Evolutionary conservation across 257 asterid species (phyloP).

Genomic region (Rhazya stricta): DNA sequence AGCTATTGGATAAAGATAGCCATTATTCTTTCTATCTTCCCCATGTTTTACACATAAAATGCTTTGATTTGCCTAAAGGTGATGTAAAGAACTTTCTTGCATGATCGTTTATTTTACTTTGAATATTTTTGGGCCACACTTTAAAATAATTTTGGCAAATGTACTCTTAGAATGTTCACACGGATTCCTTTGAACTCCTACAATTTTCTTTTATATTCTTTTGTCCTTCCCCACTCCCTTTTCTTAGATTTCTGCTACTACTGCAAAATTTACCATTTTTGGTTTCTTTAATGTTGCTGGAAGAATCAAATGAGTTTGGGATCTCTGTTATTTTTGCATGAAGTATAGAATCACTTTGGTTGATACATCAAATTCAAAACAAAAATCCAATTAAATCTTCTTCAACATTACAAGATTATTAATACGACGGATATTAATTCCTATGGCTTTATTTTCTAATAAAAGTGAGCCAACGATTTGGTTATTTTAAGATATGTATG

Average conservation of each 20-base stretch:
- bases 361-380: neutral
- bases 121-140: neutral
- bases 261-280: neutral
- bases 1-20: no score
- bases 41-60: neutral
- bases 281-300: neutral
- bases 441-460: no score
- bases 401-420: no score
- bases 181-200: neutral
- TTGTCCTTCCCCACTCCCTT: neutral
- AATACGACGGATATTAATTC: no score
- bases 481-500: no score
- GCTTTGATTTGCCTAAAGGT: neutral
- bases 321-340: neutral
- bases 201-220: neutral
- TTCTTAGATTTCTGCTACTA: neutral
- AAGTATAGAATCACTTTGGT: neutral
- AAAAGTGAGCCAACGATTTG: no score
- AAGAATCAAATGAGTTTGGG: neutral
- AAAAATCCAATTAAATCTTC: neutral
- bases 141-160: neutral
- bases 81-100: neutral
- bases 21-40: no score
- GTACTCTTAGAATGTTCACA: conserved; percentile 2
- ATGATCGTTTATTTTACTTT: no score